phyloP scores from a whole-genome alignment of 2,329 filamentous ascomycete species.

The Fusarium dlaminii region DNA sequence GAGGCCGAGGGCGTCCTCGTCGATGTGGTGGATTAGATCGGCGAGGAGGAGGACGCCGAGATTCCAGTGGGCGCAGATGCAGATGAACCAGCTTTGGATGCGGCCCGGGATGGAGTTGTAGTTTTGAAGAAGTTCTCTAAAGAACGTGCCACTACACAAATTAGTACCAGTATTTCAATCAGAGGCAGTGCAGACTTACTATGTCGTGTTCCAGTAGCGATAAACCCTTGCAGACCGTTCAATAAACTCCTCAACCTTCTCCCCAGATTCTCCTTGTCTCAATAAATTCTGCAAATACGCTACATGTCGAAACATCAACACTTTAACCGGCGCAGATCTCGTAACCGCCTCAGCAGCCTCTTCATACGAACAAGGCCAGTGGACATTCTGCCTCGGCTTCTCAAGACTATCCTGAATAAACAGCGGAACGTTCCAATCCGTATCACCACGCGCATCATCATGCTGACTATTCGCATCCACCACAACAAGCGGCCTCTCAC shows the following conservation, averaged over 20 bases:
- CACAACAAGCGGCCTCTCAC: slow-evolving; percentile 47
- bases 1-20: slow-evolving; percentile 46
- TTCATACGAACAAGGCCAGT: slow-evolving; percentile 64
- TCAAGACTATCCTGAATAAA: slow-evolving; percentile 21
- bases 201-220: slow-evolving; percentile 63
- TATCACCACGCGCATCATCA: slow-evolving; percentile 28
- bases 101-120: slow-evolving; percentile 60
- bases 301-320: slow-evolving; percentile 64
- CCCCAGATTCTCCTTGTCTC: slow-evolving; percentile 46
- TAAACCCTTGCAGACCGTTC: slow-evolving; percentile 58
- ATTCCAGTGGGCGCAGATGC: slow-evolving; percentile 66
- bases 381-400: slow-evolving; percentile 24
- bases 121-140: slow-evolving; percentile 59
- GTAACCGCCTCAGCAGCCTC: slow-evolving; percentile 58
- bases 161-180: background rate
- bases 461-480: slow-evolving; percentile 51
- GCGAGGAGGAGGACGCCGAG: slow-evolving; percentile 64
- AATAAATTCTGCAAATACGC: slow-evolving; percentile 62
- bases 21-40: slow-evolving; percentile 62
- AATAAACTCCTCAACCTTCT: slow-evolving; percentile 59
- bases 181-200: slow-evolving; percentile 35
- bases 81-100: slow-evolving; percentile 68
- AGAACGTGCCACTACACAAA: slow-evolving; percentile 52
- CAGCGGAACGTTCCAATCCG: slow-evolving; percentile 8
- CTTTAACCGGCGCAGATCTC: slow-evolving; percentile 65